These are phyloP conservation scores for Lasiodiplodia sp. DNA, from an alignment of 2,329 filamentous ascomycete species.

Conservation along the genomic window DNA sequence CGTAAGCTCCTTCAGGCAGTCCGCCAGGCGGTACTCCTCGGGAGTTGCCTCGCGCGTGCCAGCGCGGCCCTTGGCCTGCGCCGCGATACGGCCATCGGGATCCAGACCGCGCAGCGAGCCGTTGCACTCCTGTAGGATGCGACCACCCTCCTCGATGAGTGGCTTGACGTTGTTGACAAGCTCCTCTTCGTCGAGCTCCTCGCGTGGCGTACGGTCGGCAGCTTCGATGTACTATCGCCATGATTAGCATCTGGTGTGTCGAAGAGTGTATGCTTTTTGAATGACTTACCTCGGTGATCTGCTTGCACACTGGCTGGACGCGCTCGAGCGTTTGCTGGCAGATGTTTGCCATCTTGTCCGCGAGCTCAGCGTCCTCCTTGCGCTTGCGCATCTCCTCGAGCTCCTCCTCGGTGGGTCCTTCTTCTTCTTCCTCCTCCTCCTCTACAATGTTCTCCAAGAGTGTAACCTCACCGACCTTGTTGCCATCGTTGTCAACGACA, in stretches of 20 bases:
- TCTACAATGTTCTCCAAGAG: constrained; percentile 68
- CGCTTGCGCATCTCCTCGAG: constrained; percentile 52
- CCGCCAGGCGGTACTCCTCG: constrained; percentile 85
- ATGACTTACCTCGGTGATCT: constrained; percentile 76
- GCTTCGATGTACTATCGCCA: constrained; percentile 72
- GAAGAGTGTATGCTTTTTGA: constrained; percentile 11
- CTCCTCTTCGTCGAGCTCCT: constrained; percentile 88
- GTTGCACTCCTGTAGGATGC: constrained; percentile 85
- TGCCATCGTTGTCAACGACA: constrained; percentile 63
- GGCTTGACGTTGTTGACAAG: constrained; percentile 87
- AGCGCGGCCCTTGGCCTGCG: constrained; percentile 83
- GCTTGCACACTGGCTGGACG: constrained; percentile 82
- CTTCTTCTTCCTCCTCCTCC: constrained; percentile 63
- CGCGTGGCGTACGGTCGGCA: constrained; percentile 80
- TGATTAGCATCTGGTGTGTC: constrained; percentile 33
- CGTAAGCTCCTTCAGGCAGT: constrained; percentile 85
- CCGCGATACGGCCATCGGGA: constrained; percentile 84
- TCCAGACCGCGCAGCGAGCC: constrained; percentile 87
- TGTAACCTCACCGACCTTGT: constrained; percentile 69
- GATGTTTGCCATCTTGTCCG: constrained; percentile 74
- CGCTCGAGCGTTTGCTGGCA: constrained; percentile 82
- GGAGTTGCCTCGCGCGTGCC: constrained; percentile 77
- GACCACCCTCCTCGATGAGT: constrained; percentile 83
- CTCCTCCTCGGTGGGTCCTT: constrained; percentile 58
- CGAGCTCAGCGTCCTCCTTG: constrained; percentile 76